Base-by-base conservation (phyloP, 2,329 filamentous ascomycete genomes). In the Sporothrix euskadiensis region DNA sequence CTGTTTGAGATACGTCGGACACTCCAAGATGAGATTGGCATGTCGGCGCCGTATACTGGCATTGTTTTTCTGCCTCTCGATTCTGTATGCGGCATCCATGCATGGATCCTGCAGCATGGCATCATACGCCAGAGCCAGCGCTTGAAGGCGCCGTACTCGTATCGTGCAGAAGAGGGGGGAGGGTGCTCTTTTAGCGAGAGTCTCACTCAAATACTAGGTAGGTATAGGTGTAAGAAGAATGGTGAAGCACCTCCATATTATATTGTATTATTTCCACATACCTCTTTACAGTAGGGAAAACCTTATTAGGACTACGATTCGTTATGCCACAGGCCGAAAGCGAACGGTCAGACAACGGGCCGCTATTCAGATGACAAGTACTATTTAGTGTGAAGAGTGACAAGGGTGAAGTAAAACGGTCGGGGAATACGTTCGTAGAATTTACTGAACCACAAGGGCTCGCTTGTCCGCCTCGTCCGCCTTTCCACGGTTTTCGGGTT, bases 261-360 rank as follows among this genome's bases (percentile, higher is more conserved):
- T n/a, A n/a, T 39, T 39, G n/a, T 26, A 63, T 10, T 63, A 63
- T 41, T 63, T 63, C 59, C 19, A 63, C 61, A 47, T 47, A 30
- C 39, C n/a, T 19, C 41, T 26, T 39, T 39, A 26, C 39, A 16
- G 22, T 47, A 26, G 26, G 12, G n/a, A 47, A 44, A 66, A 66
- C 61, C 61, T 66, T 47, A 66, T 47, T 47, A 26, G 39, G 22
- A 66, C 61, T 16, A 66, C 61, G 35, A 35, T n/a, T 5, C 14
- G 16, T 22, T 19, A 16, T 35, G 59, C 5, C 14, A 57, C 56
- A 9, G 56, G 56, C 56, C 56, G 26, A 57, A 57, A 57, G 26
- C 26, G 56, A 26, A 22, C 9, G 26, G 26, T 8, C 10, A 32
- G 19, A 39, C 59, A n/a, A 41, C 22, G 6, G 19, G 32, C 16